Base-by-base conservation (phyloP, 345 rosid species). In the Gossypium rotundifolium region DNA sequence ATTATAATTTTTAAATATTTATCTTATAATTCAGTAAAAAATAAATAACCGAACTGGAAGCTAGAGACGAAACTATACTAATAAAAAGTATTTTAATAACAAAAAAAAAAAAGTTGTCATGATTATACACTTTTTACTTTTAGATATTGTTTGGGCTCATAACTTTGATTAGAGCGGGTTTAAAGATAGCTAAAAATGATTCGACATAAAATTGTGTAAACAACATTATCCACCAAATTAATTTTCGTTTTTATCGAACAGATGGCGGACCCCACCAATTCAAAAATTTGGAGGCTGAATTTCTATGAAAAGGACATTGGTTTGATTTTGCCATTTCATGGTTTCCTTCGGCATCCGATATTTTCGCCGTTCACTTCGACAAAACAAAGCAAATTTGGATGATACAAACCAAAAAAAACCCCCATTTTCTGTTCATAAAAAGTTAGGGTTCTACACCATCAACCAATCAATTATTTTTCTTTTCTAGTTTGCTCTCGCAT, bases 311-410 rank as follows among this genome's bases (percentile, higher is more conserved):
- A 20, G 40, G 54, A 23, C 11, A 22, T 44, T 42, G 18, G 49
- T 20, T 59, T 59, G 40, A 25, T 25, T 45, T 51, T 38, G 53
- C 49, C 54, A 4, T 52, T 20, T 65, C 52, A 33, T 29, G 65
- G 22, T 18, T 60, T 13, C 53, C 20, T 16, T 27, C 71, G 6
- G 16, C 70, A 25, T 11, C 59, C 84, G 76, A 66, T 54, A 76
- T 11, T 74, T 22, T 66, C 84, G 84, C 77, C 81, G 66, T 57
- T 42, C 77, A 27, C 23, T 74, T 66, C 79, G 79, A 61, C 10
- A 23, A 10, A 57, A 11, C 62, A 16, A 57, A 12, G 52, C 53
- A 40, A 61, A 17, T 16, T 46, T 27, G 72, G 59, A 69, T 23
- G 12, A 59, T 40, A 3, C 67, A 7, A 55, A 70, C 27, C 12